phyloP scores from a whole-genome alignment of 352 stramenopile species.

The Aphanomyces astaci region DNA sequence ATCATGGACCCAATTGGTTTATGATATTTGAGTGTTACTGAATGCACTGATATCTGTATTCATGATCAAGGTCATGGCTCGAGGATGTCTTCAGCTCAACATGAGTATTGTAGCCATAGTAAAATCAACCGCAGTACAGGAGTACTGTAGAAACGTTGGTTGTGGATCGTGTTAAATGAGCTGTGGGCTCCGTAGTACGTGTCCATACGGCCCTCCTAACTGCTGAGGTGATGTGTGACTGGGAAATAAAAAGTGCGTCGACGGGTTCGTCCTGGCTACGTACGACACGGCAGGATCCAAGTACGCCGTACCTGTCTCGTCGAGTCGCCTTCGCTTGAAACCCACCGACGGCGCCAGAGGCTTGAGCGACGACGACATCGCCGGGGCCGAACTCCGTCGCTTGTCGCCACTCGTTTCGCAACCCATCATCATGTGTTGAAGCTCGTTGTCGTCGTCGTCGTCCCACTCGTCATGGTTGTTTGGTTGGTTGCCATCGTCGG shows the following conservation, averaged over 20 bases:
- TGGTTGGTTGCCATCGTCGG: background rate
- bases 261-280: background rate
- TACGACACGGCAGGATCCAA: background rate
- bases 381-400: background rate
- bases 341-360: background rate
- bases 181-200: background rate
- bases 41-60: too few species aligned
- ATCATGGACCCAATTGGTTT: too few species aligned
- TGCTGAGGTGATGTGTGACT: background rate
- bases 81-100: too few species aligned
- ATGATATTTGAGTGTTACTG: too few species aligned
- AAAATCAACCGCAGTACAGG: too few species aligned
- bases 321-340: conserved; percentile 3
- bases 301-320: background rate
- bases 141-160: too few species aligned
- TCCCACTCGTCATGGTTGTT: conserved; percentile 1
- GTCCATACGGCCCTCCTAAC: background rate
- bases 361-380: background rate
- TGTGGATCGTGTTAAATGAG: background rate
- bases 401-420: background rate
- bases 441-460: background rate
- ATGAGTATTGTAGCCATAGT: too few species aligned
- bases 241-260: background rate
- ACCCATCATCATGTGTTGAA: background rate
- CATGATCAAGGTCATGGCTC: too few species aligned